phyloP scores from a whole-genome alignment of 1,139 yeast species.

The Candida dubliniensis region DNA sequence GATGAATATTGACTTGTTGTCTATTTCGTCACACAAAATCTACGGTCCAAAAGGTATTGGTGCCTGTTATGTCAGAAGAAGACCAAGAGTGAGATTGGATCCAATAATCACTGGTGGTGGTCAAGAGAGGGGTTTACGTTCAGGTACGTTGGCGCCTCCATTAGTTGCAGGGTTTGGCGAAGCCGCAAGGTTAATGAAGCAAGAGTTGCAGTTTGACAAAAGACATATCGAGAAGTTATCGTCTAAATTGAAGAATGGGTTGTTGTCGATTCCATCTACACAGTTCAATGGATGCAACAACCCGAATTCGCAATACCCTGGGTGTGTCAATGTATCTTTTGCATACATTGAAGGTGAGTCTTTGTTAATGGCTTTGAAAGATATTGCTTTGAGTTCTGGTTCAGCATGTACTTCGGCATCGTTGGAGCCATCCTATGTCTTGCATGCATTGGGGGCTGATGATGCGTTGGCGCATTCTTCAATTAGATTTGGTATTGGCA shows the following conservation, averaged over 20 bases:
- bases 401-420: conserved; percentile 99
- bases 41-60: conserved; percentile 99
- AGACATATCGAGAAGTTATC: conserved; percentile 71
- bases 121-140: conserved; percentile 96
- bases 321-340: conserved; percentile 94
- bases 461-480: conserved; percentile 98
- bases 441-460: conserved; percentile 96
- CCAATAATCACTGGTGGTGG: conserved; percentile 98
- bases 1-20: conserved; percentile 88
- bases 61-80: conserved; percentile 91
- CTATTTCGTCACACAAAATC: conserved; percentile 92
- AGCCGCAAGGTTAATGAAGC: conserved; percentile 81
- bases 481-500: conserved; percentile 94
- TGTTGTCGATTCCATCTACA: conserved; percentile 83
- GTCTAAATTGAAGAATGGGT: conserved; percentile 66
- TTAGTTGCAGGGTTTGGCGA: conserved; percentile 96
- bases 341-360: conserved; percentile 99
- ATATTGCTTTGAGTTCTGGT: conserved; percentile 93
- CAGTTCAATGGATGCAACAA: conserved; percentile 79
- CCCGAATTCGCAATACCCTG: conserved; percentile 66
- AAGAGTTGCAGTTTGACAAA: conserved; percentile 73
- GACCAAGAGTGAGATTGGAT: conserved; percentile 97
- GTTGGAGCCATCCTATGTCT: conserved; percentile 93
- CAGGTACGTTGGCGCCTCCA: conserved; percentile 97
- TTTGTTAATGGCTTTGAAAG: conserved; percentile 93